Conservation (phyloP, 2,329 filamentous ascomycete species). For the Monilinia laxa region DNA sequence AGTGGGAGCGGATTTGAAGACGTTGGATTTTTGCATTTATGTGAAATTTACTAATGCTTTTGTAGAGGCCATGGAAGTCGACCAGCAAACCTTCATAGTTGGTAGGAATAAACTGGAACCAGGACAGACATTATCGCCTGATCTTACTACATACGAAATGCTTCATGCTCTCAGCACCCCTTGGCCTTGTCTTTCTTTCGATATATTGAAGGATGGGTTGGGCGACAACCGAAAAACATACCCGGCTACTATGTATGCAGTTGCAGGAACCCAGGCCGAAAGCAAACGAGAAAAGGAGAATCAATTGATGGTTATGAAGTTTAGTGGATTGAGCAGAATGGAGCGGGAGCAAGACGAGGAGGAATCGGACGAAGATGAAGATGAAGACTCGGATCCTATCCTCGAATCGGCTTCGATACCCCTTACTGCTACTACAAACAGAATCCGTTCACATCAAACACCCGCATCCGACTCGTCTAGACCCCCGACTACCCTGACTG, state of each 20-base stretch:
- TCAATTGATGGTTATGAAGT: constrained; percentile 92
- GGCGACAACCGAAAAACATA: constrained; percentile 91
- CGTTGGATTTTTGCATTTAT: constrained; percentile 7
- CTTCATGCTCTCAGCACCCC: constrained; percentile 90
- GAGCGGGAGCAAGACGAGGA: constrained; percentile 67
- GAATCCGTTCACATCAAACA: constrained; percentile 82
- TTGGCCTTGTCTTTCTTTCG: constrained; percentile 97
- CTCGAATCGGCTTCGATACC: constrained; percentile 91
- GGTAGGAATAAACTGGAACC: constrained; percentile 88
- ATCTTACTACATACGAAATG: constrained; percentile 96
- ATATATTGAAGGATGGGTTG: constrained; percentile 81
- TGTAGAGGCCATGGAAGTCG: constrained; percentile 81
- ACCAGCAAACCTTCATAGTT: constrained; percentile 93
- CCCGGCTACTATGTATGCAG: constrained; percentile 91
- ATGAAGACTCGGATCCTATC: constrained; percentile 77
- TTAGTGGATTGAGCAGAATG: constrained; percentile 88
- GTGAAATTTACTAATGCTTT: constrained; percentile 29
- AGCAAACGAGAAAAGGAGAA: constrained; percentile 75
- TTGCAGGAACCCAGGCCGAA: constrained; percentile 92
- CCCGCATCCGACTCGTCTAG: constrained; percentile 67
- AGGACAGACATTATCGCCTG: constrained; percentile 86
- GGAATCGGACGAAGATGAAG: constrained; percentile 69
- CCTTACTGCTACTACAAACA: constrained; percentile 84
- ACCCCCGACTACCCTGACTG: constrained; percentile 79
- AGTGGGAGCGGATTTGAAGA: constrained; percentile 30